Percentiles rank a stretch among this genome's conserved stretches.
Conservation (phyloP, 202 grass and related monocot species). For the Saccharum hybrid region DNA sequence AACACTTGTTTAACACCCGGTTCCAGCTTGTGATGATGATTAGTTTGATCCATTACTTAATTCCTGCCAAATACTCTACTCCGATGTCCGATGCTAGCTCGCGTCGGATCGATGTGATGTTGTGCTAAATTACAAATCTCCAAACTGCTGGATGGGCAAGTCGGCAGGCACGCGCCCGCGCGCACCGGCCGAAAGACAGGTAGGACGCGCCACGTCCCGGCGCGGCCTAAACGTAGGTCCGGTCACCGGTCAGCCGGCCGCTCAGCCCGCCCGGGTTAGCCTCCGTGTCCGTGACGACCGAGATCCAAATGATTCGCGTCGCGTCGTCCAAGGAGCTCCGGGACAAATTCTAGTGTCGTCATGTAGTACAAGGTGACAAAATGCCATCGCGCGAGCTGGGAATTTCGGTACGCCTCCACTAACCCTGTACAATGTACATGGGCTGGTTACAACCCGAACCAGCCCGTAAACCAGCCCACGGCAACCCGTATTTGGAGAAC, state of each 20-base stretch:
- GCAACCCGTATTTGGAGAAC: no score
- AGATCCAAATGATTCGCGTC: neutral
- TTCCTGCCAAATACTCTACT: neutral
- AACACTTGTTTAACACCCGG: neutral
- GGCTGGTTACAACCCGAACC: no score
- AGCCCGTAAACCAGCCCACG: no score
- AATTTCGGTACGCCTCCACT: no score
- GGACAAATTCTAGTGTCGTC: neutral
- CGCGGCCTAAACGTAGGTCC: neutral
- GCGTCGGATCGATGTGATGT: neutral
- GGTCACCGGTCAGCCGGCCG: neutral
- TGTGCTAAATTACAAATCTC: neutral
- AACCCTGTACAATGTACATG: no score
- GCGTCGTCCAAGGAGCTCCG: neutral
- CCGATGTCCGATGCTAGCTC: no score
- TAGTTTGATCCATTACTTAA: neutral
- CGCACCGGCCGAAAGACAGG: neutral
- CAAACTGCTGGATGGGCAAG: neutral
- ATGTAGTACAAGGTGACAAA: no score
- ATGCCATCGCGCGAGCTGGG: no score
- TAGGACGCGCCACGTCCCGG: constrained; percentile 11
- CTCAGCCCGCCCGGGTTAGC: no score
- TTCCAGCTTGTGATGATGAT: neutral
- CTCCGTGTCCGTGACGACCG: neutral
- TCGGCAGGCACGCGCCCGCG: constrained; percentile 2